Evolutionary conservation across 2,329 filamentous ascomycete genomes (phyloP), one percentile per base, ranked within the genome.

Genomic region (Blastomyces emzantsi): DNA sequence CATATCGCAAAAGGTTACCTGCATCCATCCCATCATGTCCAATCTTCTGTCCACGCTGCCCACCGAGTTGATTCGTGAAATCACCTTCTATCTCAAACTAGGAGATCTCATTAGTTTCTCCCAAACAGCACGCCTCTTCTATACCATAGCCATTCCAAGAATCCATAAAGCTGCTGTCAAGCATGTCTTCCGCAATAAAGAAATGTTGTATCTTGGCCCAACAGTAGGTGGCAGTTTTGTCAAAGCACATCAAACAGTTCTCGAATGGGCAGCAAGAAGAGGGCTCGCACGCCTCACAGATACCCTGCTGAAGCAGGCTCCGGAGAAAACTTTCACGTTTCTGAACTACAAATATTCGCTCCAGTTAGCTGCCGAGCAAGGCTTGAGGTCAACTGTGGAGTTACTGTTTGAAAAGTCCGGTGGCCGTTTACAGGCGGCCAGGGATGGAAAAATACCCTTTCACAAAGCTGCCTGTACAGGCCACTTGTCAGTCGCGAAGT

Each of bases 121-220:
- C 28, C 52, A 56, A 4, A 56, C 52, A 56, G 52, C 52, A 39
- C 17, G 30, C 30, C 15, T 56, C 30, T 56, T 56, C 30, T 56
- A 56, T 30, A 39, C 13, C 30, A 56, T 56, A 15, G 15, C 30
- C 19, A 56, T 56, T 36, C 52, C 52, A 39, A 56, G 52, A 56
- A 56, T 56, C 30, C 30, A 56, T 36, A 56, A 33, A 36, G 52
- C 28, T n/a, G 52, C 52, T 39, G 52, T 56, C 52, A 56, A 39
- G 8, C 19, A 56, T 56, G 30, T 56, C 30, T 56, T 39, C 15
- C 52, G 11, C 28, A n/a, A 36, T 1, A 13, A 33, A 19, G 30
- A 36, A 39, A 3, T 56, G 4, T 4, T 55, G 19, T 56, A n/a
- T 56, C 17, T 33, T 39, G 30, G 52, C 17, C 28, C 52, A 36